Evolutionary conservation across 169 alveolate genomes (phyloP).

Genomic region (Eimeria acervulina): DNA sequence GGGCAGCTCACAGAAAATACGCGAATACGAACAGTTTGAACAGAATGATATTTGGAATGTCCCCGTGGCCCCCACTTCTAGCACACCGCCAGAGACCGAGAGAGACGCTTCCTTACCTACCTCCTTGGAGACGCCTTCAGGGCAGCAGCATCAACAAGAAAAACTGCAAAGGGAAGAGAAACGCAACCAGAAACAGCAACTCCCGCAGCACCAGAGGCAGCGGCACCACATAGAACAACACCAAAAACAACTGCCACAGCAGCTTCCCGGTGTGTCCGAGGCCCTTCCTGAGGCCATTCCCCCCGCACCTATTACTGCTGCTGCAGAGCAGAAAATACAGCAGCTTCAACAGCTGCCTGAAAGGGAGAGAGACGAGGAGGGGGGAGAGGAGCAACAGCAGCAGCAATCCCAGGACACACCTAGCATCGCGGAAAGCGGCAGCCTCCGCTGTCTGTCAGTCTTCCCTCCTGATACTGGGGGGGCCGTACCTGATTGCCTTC

Average conservation of each 20-base stretch:
- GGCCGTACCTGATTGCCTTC: background rate
- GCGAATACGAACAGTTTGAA: background rate
- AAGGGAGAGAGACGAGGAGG: background rate
- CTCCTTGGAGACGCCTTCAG: background rate
- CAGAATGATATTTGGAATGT: background rate
- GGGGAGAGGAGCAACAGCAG: background rate
- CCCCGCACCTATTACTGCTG: background rate
- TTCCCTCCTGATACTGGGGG: slow-evolving; percentile 17
- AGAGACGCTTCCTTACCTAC: background rate
- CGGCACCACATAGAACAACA: background rate
- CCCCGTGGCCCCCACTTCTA: slow-evolving; percentile 6
- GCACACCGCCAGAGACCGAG: background rate
- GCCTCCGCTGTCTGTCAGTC: slow-evolving; percentile 37
- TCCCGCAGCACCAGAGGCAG: slow-evolving; percentile 40
- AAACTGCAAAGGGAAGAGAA: background rate
- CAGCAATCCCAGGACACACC: slow-evolving; percentile 1
- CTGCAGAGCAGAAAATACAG: background rate
- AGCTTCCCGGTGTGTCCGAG: background rate
- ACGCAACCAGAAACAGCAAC: background rate
- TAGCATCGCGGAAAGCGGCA: slow-evolving; percentile 4
- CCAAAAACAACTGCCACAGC: background rate
- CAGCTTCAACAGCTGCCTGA: slow-evolving; percentile 8
- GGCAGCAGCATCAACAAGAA: slow-evolving; percentile 16
- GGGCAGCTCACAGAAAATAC: background rate
- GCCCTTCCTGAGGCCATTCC: background rate